A percentile compares a stretch with the other conserved stretches of the same genome.
phyloP scores from a whole-genome alignment of 768 basidiomycete genomes.

The Macrolepiota fuliginosa region DNA sequence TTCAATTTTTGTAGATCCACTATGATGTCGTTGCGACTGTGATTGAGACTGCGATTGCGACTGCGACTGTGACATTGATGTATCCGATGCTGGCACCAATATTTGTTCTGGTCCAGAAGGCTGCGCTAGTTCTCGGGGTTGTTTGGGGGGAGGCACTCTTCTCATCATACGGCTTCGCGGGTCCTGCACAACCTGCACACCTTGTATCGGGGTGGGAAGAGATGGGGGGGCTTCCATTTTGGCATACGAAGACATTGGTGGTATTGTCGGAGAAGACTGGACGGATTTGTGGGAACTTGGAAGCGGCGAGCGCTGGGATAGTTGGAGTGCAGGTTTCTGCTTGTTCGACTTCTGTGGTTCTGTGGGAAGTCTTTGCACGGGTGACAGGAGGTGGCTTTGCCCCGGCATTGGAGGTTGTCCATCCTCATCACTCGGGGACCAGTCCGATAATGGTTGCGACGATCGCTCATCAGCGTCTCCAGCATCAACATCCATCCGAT shows the following conservation, averaged over 20 bases:
- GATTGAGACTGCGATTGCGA: conserved; percentile 32
- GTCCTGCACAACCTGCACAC: not conserved
- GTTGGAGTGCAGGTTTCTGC: not conserved
- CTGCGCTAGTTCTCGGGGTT: conserved; percentile 27
- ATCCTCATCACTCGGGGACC: not conserved
- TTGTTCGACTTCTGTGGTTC: not conserved
- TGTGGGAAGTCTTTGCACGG: not conserved
- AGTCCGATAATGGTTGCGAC: conserved; percentile 9
- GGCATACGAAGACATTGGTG: conserved; percentile 8
- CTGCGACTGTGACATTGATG: conserved; percentile 37
- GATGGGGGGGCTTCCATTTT: not conserved
- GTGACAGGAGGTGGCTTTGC: not conserved
- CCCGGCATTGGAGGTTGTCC: not conserved
- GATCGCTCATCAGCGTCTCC: conserved; percentile 1
- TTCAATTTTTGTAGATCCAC: not conserved
- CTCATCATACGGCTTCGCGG: conserved; percentile 31
- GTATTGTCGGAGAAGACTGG: not conserved
- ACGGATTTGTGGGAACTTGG: not conserved
- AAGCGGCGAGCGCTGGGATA: not conserved
- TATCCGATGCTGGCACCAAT: conserved; percentile 58
- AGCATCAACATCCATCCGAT: not conserved
- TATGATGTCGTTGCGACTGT: conserved; percentile 15
- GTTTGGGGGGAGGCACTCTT: conserved; percentile 45
- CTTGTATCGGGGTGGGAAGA: not conserved
- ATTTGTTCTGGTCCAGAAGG: conserved; percentile 37